These are phyloP conservation scores for Talaromyces atroroseus DNA, from an alignment of 2,329 filamentous ascomycete genomes.

Conservation along the genomic window DNA sequence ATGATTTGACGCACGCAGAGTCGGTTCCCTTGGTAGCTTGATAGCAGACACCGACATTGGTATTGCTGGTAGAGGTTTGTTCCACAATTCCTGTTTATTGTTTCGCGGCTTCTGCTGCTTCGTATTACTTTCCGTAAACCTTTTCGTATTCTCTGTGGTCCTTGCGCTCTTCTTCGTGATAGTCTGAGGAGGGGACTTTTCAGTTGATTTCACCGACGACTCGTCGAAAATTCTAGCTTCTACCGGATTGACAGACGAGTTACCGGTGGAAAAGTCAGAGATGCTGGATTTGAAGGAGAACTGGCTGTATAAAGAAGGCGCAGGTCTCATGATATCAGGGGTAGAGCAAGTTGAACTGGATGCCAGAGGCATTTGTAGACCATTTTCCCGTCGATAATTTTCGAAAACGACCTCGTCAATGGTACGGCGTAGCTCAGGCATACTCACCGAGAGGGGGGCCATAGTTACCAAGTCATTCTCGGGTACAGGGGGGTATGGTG, in stretches of 20 bases:
- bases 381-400: not conserved
- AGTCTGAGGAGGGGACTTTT: not conserved
- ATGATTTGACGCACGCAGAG: not conserved
- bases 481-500: constrained; percentile 18
- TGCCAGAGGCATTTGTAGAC: not conserved
- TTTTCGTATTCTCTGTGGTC: not conserved
- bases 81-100: constrained; percentile 21
- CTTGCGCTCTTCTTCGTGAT: not conserved
- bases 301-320: constrained; percentile 2
- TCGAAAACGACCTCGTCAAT: not conserved
- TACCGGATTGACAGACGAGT: not conserved
- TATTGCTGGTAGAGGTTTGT: constrained; percentile 38
- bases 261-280: constrained; percentile 3
- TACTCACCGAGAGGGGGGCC: constrained; percentile 17
- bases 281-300: not conserved
- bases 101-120: not conserved
- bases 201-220: not conserved
- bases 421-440: not conserved
- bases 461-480: constrained; percentile 9
- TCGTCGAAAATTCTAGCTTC: not conserved
- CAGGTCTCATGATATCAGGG: not conserved
- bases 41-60: constrained; percentile 14
- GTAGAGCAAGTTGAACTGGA: constrained; percentile 21
- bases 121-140: not conserved
- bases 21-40: constrained; percentile 4